Evolutionary conservation across 306 rosid species (phyloP).

Genomic region (Casuarina cunninghamiana): DNA sequence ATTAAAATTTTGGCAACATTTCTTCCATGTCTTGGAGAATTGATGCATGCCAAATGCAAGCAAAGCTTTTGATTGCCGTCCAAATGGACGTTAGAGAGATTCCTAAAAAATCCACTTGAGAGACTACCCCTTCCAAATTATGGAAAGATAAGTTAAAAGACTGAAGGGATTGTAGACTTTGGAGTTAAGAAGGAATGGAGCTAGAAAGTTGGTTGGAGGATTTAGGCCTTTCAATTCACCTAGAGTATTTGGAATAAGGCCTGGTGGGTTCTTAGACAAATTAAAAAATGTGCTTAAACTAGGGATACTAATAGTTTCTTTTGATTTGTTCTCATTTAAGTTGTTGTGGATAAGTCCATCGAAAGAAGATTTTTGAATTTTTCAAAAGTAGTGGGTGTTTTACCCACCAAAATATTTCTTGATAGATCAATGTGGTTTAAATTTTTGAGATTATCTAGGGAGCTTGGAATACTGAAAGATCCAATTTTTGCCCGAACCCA

Average conservation of each 20-base stretch:
- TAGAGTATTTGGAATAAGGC: slow-evolving; percentile 54
- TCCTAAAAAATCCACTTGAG: slow-evolving; percentile 48
- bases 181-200: slow-evolving; percentile 56
- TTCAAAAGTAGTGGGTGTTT: slow-evolving; percentile 48
- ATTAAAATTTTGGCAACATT: slow-evolving; percentile 24
- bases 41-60: slow-evolving; percentile 30
- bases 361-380: slow-evolving; percentile 48
- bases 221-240: slow-evolving; percentile 57
- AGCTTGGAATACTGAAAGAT: slow-evolving; percentile 49
- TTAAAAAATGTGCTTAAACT: slow-evolving; percentile 53
- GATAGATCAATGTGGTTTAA: slow-evolving; percentile 61
- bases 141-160: slow-evolving; percentile 62
- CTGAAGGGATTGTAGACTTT: slow-evolving; percentile 37
- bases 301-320: slow-evolving; percentile 49
- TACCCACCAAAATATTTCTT: slow-evolving; percentile 45
- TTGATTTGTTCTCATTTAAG: too few species aligned
- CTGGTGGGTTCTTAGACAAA: slow-evolving; percentile 60
- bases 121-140: slow-evolving; percentile 64
- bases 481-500: too few species aligned
- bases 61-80: slow-evolving; percentile 72
- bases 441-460: slow-evolving; percentile 54
- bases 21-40: slow-evolving; percentile 20
- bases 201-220: slow-evolving; percentile 76
- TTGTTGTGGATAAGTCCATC: too few species aligned
- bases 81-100: slow-evolving; percentile 41